Conservation (phyloP, 2,329 filamentous ascomycete species). For the Xylariaceae sp. region DNA sequence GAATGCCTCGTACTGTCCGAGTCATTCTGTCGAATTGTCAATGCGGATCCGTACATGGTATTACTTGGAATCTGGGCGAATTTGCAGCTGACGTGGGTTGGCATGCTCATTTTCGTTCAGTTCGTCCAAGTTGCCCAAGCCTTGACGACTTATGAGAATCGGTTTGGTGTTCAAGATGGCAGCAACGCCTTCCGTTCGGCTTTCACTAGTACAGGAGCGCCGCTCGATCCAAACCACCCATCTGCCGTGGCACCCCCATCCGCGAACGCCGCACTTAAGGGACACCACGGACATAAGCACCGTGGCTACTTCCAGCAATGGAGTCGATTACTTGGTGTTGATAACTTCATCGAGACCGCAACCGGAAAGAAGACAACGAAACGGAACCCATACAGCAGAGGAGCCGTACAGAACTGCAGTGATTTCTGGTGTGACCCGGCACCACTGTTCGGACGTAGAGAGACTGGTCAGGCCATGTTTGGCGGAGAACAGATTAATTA, state of each 20-base stretch:
- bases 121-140: conserved; percentile 87
- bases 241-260: conserved; percentile 48
- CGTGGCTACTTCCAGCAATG: conserved; percentile 70
- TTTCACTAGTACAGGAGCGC: conserved; percentile 71
- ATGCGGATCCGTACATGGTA: conserved; percentile 78
- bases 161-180: conserved; percentile 69
- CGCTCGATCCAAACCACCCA: conserved; percentile 62
- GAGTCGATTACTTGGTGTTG: conserved; percentile 80
- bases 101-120: conserved; percentile 95
- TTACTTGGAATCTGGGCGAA: conserved; percentile 72
- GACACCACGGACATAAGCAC: conserved; percentile 46
- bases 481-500: conserved; percentile 81
- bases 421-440: conserved; percentile 96
- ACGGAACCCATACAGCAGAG: conserved; percentile 79
- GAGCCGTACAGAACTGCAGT: conserved; percentile 80
- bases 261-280: conserved; percentile 36
- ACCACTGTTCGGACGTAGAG: conserved; percentile 69
- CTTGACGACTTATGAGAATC: conserved; percentile 95
- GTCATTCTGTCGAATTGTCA: conserved; percentile 67
- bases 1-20: conserved; percentile 73
- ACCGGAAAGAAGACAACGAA: conserved; percentile 57
- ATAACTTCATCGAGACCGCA: conserved; percentile 89
- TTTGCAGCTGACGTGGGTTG: conserved; percentile 88
- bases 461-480: conserved; percentile 69
- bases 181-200: conserved; percentile 59